Evolutionary conservation across 2,329 filamentous ascomycete species (phyloP).

Genomic region (Aspergillus bombycis): DNA sequence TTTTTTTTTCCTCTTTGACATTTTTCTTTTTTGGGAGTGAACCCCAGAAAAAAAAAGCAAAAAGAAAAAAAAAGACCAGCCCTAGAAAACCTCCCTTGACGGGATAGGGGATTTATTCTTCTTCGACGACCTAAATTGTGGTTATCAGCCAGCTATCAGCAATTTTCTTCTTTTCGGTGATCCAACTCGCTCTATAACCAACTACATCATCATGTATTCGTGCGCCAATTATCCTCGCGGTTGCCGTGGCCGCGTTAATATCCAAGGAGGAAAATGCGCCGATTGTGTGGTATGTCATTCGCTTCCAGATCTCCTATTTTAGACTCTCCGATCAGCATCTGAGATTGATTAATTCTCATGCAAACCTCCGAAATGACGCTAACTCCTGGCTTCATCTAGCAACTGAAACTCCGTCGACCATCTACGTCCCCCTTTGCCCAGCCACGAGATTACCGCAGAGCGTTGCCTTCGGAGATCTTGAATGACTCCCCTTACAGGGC

Average conservation of each 20-base stretch:
- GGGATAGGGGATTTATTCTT: constrained; percentile 17
- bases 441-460: constrained; percentile 41
- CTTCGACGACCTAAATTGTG: constrained; percentile 12
- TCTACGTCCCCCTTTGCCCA: constrained; percentile 46
- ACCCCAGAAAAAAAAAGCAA: background rate
- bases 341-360: background rate
- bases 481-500: constrained; percentile 31
- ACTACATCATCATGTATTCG: constrained; percentile 46
- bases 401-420: constrained; percentile 43
- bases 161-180: background rate
- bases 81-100: constrained; percentile 24
- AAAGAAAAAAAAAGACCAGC: constrained; percentile 5
- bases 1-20: constrained; percentile 26
- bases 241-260: constrained; percentile 51
- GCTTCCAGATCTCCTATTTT: background rate
- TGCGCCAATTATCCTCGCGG: constrained; percentile 53
- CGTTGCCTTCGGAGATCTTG: constrained; percentile 37
- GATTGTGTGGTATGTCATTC: constrained; percentile 48
- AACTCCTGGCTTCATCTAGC: constrained; percentile 22
- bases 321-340: background rate
- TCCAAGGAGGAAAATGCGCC: constrained; percentile 45
- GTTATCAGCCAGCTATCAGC: constrained; percentile 6
- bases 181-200: background rate
- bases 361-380: constrained; percentile 20
- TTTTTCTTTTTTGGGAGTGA: constrained; percentile 14